A percentile compares a stretch with the other conserved stretches of the same genome.
phyloP scores from a whole-genome alignment of 192 early-diverging fungal species.

The Linnemannia elongata region DNA sequence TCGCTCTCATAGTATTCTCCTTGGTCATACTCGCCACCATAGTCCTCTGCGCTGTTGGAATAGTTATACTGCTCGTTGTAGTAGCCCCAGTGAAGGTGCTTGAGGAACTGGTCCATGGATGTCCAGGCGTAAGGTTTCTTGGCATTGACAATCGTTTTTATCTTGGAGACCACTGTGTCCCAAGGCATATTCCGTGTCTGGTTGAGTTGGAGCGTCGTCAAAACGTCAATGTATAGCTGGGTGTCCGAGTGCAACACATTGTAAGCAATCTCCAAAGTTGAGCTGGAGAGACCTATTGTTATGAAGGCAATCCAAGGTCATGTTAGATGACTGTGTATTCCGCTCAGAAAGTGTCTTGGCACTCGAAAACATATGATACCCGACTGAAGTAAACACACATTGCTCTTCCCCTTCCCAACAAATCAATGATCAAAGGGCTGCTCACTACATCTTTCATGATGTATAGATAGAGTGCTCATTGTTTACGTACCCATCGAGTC shows the following conservation, averaged over 20 bases:
- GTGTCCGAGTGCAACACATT: slow-evolving; percentile 49
- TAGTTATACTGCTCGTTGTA: slow-evolving; percentile 15
- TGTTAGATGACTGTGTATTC: neutral
- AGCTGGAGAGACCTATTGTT: slow-evolving; percentile 17
- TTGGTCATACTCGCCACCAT: slow-evolving; percentile 15
- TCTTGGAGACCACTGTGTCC: slow-evolving; percentile 51
- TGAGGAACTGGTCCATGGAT: slow-evolving; percentile 43
- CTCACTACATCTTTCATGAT: neutral
- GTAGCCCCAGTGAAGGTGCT: slow-evolving; percentile 47
- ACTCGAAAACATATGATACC: neutral
- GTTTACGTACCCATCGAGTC: slow-evolving; percentile 54
- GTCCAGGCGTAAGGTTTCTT: slow-evolving; percentile 54
- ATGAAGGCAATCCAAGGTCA: neutral
- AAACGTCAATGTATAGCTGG: slow-evolving; percentile 56
- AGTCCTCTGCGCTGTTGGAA: neutral
- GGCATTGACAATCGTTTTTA: slow-evolving; percentile 29
- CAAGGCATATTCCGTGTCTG: slow-evolving; percentile 57
- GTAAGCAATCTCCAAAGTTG: slow-evolving; percentile 29
- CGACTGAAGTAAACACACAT: neutral
- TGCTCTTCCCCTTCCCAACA: neutral
- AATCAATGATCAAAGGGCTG: neutral
- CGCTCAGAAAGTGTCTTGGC: neutral
- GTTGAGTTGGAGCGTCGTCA: slow-evolving; percentile 56
- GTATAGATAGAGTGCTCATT: neutral
- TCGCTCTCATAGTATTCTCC: slow-evolving; percentile 29